These are phyloP conservation scores for Aschersonia sp. DNA, from an alignment of 2,329 filamentous ascomycete species.

Conservation along the genomic window DNA sequence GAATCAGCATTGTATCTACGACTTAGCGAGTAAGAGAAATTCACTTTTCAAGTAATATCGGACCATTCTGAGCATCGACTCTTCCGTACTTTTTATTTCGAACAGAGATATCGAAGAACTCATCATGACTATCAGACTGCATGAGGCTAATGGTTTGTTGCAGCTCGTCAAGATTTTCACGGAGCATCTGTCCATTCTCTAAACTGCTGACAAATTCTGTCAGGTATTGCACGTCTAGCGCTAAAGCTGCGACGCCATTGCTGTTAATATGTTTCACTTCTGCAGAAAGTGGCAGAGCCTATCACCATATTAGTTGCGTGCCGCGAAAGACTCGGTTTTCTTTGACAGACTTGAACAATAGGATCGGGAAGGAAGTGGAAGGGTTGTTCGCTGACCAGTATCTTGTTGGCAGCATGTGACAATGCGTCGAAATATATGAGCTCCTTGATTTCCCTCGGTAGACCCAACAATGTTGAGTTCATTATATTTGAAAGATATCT, in stretches of 20 bases:
- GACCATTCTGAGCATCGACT: slow-evolving; percentile 83
- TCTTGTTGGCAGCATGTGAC: slow-evolving; percentile 75
- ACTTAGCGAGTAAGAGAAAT: slow-evolving; percentile 8
- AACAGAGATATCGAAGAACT: slow-evolving; percentile 86
- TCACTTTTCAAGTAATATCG: slow-evolving; percentile 82
- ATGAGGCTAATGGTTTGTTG: slow-evolving; percentile 85
- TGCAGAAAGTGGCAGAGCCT: slow-evolving; percentile 62
- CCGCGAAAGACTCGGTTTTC: background rate
- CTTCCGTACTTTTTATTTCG: slow-evolving; percentile 88
- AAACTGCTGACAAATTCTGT: slow-evolving; percentile 76
- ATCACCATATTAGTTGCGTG: slow-evolving; percentile 7
- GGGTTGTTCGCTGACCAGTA: slow-evolving; percentile 38
- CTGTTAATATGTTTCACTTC: slow-evolving; percentile 78
- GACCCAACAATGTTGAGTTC: slow-evolving; percentile 79
- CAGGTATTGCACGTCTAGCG: slow-evolving; percentile 72
- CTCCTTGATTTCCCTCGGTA: slow-evolving; percentile 94
- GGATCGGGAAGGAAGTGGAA: too few species aligned
- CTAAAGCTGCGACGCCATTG: slow-evolving; percentile 66
- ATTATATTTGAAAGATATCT: slow-evolving; percentile 91
- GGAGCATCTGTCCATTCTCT: slow-evolving; percentile 70
- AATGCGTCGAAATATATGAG: slow-evolving; percentile 96
- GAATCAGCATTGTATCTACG: slow-evolving; percentile 10
- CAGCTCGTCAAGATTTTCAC: slow-evolving; percentile 81
- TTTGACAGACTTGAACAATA: background rate
- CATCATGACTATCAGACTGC: slow-evolving; percentile 79